These are phyloP conservation scores for Hondaea fermentalgiana DNA, from an alignment of 108 stramenopile species.

Conservation along the genomic window DNA sequence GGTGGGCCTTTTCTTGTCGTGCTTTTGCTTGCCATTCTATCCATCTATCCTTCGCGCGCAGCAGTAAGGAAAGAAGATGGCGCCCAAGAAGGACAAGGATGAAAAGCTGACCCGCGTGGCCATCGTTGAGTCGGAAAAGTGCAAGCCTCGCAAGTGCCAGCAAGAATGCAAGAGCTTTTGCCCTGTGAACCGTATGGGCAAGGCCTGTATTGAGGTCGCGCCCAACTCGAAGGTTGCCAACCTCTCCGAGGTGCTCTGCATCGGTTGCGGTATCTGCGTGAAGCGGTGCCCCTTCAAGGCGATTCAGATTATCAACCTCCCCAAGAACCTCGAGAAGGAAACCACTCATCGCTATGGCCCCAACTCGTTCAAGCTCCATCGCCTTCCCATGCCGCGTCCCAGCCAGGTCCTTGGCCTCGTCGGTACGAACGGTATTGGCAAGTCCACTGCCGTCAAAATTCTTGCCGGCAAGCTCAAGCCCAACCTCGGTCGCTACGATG, in stretches of 20 bases:
- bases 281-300: conserved; percentile 96
- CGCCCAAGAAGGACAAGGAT: conserved; percentile 9
- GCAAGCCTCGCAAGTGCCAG: conserved; percentile 41
- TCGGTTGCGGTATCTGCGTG: conserved; percentile 94
- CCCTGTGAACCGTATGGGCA: conserved; percentile 37
- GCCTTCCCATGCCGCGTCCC: conserved; percentile 93
- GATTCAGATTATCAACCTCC: conserved; percentile 93
- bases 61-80: not conserved
- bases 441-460: conserved; percentile 53
- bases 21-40: no score
- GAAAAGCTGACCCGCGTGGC: conserved; percentile 34
- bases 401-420: conserved; percentile 93
- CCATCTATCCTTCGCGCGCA: no score
- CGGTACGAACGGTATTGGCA: conserved; percentile 98
- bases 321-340: conserved; percentile 79
- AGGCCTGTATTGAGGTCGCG: conserved; percentile 38
- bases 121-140: conserved; percentile 13
- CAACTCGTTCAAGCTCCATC: conserved; percentile 96
- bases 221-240: conserved; percentile 34
- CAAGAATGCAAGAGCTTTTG: conserved; percentile 32
- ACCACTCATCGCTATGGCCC: conserved; percentile 98
- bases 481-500: conserved; percentile 67
- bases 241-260: conserved; percentile 51
- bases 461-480: conserved; percentile 96
- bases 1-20: no score